Evolutionary conservation across 306 rosid genomes (phyloP).

Genomic region (Prunus kanzakura): DNA sequence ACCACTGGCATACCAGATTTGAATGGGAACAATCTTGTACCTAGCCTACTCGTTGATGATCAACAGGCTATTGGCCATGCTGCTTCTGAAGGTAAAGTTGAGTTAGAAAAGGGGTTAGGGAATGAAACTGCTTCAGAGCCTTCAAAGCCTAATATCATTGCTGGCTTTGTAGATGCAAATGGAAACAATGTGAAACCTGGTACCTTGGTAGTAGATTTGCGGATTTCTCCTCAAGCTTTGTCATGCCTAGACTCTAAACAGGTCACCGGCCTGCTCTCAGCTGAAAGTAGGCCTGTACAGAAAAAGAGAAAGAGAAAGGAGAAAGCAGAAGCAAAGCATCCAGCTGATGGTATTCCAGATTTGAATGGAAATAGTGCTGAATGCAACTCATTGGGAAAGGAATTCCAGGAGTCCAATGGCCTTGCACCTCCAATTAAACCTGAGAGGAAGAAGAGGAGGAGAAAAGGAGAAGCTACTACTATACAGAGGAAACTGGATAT

Average conservation of each 20-base stretch:
- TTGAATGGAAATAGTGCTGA: conserved; percentile 53
- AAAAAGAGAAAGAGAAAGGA: conserved; percentile 46
- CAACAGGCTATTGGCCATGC: conserved; percentile 20
- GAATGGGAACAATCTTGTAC: conserved; percentile 33
- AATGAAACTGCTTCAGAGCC: conserved; percentile 20
- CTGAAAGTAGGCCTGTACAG: conserved; percentile 17
- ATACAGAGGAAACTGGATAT: conserved; percentile 11
- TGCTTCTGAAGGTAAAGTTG: conserved; percentile 34
- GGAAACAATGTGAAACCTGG: conserved; percentile 28
- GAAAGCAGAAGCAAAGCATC: conserved; percentile 30
- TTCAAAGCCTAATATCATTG: conserved; percentile 13
- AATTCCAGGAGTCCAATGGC: conserved; percentile 28
- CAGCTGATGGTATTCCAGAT: conserved; percentile 54
- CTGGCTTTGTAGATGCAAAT: conserved; percentile 18
- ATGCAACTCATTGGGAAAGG: conserved; percentile 28
- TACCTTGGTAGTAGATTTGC: conserved; percentile 37
- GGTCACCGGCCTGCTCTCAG: neutral
- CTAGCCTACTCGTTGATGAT: conserved; percentile 23
- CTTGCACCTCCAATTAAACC: conserved; percentile 34
- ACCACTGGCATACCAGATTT: conserved; percentile 42
- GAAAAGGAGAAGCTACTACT: conserved; percentile 28
- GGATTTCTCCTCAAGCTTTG: conserved; percentile 16
- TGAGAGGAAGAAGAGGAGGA: conserved; percentile 33
- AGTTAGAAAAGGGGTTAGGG: conserved; percentile 36
- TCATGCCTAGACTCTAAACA: conserved; percentile 6